phyloP scores from a whole-genome alignment of 805 yeast species.

The Candida easanensis region DNA sequence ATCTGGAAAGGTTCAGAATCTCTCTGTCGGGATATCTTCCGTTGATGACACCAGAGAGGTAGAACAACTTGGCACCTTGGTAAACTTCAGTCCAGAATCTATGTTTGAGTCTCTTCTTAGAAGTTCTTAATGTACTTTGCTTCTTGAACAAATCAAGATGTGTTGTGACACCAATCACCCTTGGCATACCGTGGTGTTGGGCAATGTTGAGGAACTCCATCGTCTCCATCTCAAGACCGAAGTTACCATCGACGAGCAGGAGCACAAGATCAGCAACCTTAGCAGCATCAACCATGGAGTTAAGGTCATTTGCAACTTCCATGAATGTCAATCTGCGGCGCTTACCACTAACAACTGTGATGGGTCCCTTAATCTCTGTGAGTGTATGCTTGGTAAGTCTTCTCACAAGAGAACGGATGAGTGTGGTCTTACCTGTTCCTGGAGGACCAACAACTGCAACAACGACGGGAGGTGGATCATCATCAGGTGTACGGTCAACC shows the following conservation, averaged over 20 bases:
- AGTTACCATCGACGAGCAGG: slow-evolving; percentile 90
- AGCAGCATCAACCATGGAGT: slow-evolving; percentile 95
- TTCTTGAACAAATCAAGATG: slow-evolving; percentile 92
- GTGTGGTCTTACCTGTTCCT: slow-evolving; percentile 95
- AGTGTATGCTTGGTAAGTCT: slow-evolving; percentile 84
- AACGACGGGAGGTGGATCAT: slow-evolving; percentile 94
- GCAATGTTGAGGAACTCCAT: slow-evolving; percentile 97
- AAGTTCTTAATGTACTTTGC: slow-evolving; percentile 82
- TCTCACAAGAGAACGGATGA: slow-evolving; percentile 84
- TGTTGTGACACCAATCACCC: slow-evolving; percentile 92
- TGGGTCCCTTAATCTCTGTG: slow-evolving; percentile 89
- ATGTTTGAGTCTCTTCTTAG: slow-evolving; percentile 87
- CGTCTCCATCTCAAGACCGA: slow-evolving; percentile 98
- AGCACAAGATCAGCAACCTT: slow-evolving; percentile 92
- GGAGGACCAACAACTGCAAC: slow-evolving; percentile 98
- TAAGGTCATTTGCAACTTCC: slow-evolving; percentile 89
- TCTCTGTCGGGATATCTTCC: slow-evolving; percentile 98
- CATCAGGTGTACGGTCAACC: slow-evolving; percentile 96
- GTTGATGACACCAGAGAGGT: slow-evolving; percentile 90
- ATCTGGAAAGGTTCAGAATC: slow-evolving; percentile 84
- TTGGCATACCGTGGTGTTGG: slow-evolving; percentile 98
- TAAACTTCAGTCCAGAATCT: slow-evolving; percentile 99
- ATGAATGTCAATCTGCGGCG: slow-evolving; percentile 88
- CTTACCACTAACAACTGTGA: slow-evolving; percentile 95
- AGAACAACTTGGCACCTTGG: slow-evolving; percentile 95